phyloP scores from a whole-genome alignment of 2,329 filamentous ascomycete genomes.

The Aspergillus intermedius region DNA sequence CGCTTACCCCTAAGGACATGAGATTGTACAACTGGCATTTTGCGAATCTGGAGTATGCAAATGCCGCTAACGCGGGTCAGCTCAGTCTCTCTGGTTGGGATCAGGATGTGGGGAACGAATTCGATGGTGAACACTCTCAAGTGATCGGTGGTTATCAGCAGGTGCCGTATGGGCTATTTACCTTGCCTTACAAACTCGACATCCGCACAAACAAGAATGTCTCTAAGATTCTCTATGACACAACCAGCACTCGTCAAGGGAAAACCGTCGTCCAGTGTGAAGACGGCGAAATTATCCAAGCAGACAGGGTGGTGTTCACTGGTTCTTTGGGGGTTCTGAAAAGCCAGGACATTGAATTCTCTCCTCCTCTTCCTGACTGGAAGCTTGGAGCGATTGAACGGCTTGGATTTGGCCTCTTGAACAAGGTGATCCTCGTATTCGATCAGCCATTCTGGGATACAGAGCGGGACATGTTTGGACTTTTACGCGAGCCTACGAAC shows the following conservation, averaged over 20 bases:
- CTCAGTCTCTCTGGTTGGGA: constrained; percentile 91
- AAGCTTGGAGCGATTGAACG: constrained; percentile 74
- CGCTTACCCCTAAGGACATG: constrained; percentile 79
- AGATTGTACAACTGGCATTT: constrained; percentile 96
- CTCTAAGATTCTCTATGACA: constrained; percentile 61
- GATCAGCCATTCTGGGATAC: constrained; percentile 86
- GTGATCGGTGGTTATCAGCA: constrained; percentile 91
- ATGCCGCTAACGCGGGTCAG: constrained; percentile 78
- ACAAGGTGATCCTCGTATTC: constrained; percentile 92
- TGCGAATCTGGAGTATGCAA: constrained; percentile 96
- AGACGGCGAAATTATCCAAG: constrained; percentile 68
- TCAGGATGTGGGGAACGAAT: constrained; percentile 95
- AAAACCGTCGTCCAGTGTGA: constrained; percentile 64
- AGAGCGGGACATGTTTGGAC: constrained; percentile 85
- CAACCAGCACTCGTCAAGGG: constrained; percentile 35
- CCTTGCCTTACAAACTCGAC: constrained; percentile 68
- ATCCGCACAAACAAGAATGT: constrained; percentile 69
- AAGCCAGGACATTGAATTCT: constrained; percentile 68
- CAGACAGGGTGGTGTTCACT: constrained; percentile 87
- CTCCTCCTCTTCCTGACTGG: constrained; percentile 83
- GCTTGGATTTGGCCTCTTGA: constrained; percentile 86
- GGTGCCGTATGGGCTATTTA: constrained; percentile 77
- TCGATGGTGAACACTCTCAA: constrained; percentile 90
- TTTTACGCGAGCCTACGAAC: constrained; percentile 67
- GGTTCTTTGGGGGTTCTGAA: constrained; percentile 89